Percentiles rank a stretch among this genome's conserved stretches.
Evolutionary conservation across 2,329 filamentous ascomycete species (phyloP).

Genomic region (Talaromyces sp.): DNA sequence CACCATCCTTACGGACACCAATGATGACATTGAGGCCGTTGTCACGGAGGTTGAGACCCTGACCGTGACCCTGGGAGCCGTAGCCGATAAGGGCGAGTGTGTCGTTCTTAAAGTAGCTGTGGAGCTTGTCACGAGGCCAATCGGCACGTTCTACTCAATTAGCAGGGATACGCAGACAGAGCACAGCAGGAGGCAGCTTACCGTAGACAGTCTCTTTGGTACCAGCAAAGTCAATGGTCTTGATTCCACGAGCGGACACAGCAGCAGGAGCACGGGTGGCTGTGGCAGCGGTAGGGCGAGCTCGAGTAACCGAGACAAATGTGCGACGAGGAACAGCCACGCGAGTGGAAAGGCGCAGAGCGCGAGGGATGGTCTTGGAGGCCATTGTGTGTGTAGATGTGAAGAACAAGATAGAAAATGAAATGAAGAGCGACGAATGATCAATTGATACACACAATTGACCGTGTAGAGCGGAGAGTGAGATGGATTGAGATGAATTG

Average conservation of each 20-base stretch:
- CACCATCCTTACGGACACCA: conserved; percentile 96
- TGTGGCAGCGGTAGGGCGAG: conserved; percentile 53
- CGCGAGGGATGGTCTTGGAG: conserved; percentile 53
- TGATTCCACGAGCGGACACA: conserved; percentile 69
- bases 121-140: conserved; percentile 98
- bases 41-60: conserved; percentile 99
- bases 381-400: conserved; percentile 39
- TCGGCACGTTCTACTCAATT: conserved; percentile 79
- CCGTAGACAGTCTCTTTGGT: conserved; percentile 85
- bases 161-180: background rate
- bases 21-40: conserved; percentile 99
- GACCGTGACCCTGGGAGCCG: conserved; percentile 95
- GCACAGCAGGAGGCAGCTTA: background rate
- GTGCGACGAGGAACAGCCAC: conserved; percentile 56
- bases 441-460: conserved; percentile 17
- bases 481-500: conserved; percentile 18
- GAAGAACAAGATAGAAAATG: background rate
- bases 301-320: conserved; percentile 55
- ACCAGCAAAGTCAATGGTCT: conserved; percentile 99
- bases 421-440: background rate
- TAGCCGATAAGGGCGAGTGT: conserved; percentile 99
- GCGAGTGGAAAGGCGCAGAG: conserved; percentile 53
- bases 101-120: conserved; percentile 99
- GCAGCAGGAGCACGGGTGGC: conserved; percentile 51
- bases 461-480: conserved; percentile 14